Conservation (phyloP, 257 asterid genomes). For the Echites panduratus region DNA sequence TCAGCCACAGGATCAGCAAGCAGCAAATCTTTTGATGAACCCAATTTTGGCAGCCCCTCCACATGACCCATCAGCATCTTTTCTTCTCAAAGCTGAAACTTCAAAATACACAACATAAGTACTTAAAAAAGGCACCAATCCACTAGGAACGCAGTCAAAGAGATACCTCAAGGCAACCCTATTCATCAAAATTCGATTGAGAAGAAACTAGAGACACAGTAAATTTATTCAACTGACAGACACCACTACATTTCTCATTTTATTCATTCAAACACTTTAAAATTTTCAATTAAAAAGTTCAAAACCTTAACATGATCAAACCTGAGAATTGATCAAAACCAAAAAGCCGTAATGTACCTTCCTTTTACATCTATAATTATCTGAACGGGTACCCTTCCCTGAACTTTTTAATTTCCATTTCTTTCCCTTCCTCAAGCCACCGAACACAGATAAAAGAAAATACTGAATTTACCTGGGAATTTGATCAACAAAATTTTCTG, state of each 20-base stretch:
- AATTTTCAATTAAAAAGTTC: background rate
- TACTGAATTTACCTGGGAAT: constrained; percentile 6
- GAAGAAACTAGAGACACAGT: background rate
- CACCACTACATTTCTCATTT: background rate
- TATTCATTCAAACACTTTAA: background rate
- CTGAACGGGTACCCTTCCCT: background rate
- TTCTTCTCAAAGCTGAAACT: constrained; percentile 10
- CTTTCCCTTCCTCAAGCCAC: background rate
- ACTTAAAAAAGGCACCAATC: background rate
- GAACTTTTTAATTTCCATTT: background rate
- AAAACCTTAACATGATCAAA: background rate
- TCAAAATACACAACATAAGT: background rate
- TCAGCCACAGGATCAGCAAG: constrained; percentile 49
- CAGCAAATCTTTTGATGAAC: constrained; percentile 32
- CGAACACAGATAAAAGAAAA: background rate
- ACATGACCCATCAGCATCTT: constrained; percentile 51
- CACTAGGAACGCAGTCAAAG: background rate
- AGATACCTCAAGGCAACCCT: background rate
- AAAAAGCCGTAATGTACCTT: background rate
- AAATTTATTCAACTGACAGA: background rate
- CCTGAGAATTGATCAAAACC: background rate
- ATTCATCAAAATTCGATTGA: background rate
- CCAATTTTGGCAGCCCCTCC: constrained; percentile 36
- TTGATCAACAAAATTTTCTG: background rate
- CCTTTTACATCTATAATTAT: background rate